Evolutionary conservation across 495 filamentous ascomycete genomes (phyloP), one percentile per base, ranked within the genome.

Genomic region (Hyphodiscus hymeniophilus): DNA sequence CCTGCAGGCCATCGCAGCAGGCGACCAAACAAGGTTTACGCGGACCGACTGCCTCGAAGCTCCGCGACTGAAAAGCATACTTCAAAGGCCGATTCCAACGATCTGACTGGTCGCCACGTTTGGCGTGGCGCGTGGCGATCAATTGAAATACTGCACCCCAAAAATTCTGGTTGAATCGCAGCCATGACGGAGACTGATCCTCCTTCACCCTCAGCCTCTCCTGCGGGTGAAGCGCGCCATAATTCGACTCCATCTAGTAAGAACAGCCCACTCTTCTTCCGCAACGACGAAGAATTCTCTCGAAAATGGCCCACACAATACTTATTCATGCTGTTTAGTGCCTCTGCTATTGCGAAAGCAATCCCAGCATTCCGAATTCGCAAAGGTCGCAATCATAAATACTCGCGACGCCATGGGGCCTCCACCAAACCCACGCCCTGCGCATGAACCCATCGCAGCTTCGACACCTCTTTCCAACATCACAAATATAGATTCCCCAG

Each of bases 381-480:
- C 80, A 26, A 79, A 75, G 61, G 71, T 76, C 46, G 77, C 76
- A 39, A 77, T n/a, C n/a, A n/a, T 83, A 59, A 74, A 79, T 70
- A 74, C 67, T 68, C 57, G 69, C 43, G 51, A 13, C 13, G 23
- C 43, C 10, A 16, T 30, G 3, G 22, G 15, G 18, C 13, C 28
- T 4, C 18, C 26, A 13, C 6, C 34, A n/a, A n/a, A n/a, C 15
- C 15, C 34, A n/a, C 8, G 38, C 17, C 38, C 38, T 6, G 5
- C 15, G 7, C 34, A 15, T 17, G 18, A 15, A 7, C 34, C 34
- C 18, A 17, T 15, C 34, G 13, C 7, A 40, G 4, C 16, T 12
- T 7, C 20, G 4, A 2, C 38, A 12, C 8, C 38, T 40, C 16
- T 20, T 20, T 7, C 16, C 20, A 22, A 17, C 16, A 12, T 12